A percentile compares a stretch with the other conserved stretches of the same genome.
Evolutionary conservation across 768 basidiomycete species (phyloP).

Genomic region (Panellus pusillus): DNA sequence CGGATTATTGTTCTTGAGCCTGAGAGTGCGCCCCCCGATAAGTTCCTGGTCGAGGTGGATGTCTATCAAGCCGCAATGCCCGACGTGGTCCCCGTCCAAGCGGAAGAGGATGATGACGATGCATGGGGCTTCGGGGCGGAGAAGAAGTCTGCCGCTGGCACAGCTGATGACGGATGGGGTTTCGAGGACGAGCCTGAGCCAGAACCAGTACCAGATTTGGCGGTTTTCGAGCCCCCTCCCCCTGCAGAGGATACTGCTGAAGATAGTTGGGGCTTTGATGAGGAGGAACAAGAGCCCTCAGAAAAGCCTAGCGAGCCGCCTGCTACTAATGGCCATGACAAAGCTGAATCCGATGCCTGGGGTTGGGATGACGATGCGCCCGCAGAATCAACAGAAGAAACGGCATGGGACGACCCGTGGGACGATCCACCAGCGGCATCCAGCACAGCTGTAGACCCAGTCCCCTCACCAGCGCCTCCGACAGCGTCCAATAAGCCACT

Average conservation of each 20-base stretch:
- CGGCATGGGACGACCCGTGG: slow-evolving; percentile 72
- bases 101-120: slow-evolving; percentile 34
- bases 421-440: slow-evolving; percentile 41
- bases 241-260: slow-evolving; percentile 8
- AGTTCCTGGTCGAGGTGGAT: slow-evolving; percentile 44
- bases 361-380: slow-evolving; percentile 63
- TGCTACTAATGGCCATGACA: slow-evolving; percentile 14
- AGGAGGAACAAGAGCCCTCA: slow-evolving; percentile 8
- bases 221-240: slow-evolving; percentile 5
- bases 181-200: slow-evolving; percentile 47
- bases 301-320: slow-evolving; percentile 18
- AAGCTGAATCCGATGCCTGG: slow-evolving; percentile 60
- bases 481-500: slow-evolving; percentile 9
- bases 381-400: slow-evolving; percentile 40
- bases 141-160: slow-evolving; percentile 29
- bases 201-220: slow-evolving; percentile 21
- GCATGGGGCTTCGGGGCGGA: slow-evolving; percentile 57
- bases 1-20: slow-evolving; percentile 52
- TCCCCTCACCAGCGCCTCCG: slow-evolving; percentile 32
- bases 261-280: slow-evolving; percentile 25
- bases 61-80: slow-evolving; percentile 31
- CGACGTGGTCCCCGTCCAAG: slow-evolving; percentile 32
- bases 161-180: slow-evolving; percentile 48
- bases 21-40: slow-evolving; percentile 33
- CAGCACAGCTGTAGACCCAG: slow-evolving; percentile 25